Conservation (phyloP, 441 rosid species). For the Omphalea diandra region DNA sequence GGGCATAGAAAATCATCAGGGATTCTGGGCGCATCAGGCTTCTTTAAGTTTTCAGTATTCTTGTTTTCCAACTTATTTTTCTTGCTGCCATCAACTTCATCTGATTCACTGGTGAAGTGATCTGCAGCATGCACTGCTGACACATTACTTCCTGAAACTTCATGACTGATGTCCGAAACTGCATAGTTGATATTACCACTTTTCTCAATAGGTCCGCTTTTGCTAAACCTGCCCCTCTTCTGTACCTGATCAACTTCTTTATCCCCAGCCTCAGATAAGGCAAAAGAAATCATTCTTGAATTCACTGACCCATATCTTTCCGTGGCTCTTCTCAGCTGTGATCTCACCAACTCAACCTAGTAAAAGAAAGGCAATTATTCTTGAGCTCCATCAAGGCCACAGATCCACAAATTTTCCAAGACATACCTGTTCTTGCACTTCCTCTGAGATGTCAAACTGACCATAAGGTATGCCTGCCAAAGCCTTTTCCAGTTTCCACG, state of each 20-base stretch:
- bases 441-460: slow-evolving; percentile 79
- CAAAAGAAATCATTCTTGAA: slow-evolving; percentile 40
- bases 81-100: slow-evolving; percentile 35
- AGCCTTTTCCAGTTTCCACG: slow-evolving; percentile 81
- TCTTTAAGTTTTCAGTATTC: slow-evolving; percentile 52
- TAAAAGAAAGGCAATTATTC: slow-evolving; percentile 12
- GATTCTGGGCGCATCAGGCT: slow-evolving; percentile 46
- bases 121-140: slow-evolving; percentile 25
- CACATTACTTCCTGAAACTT: slow-evolving; percentile 28
- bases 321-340: slow-evolving; percentile 78
- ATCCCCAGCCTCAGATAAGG: slow-evolving; percentile 45
- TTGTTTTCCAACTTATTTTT: slow-evolving; percentile 38
- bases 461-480: slow-evolving; percentile 63
- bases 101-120: slow-evolving; percentile 28
- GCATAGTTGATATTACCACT: slow-evolving; percentile 32
- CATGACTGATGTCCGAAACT: slow-evolving; percentile 33
- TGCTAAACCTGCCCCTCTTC: slow-evolving; percentile 19
- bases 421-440: slow-evolving; percentile 81
- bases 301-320: slow-evolving; percentile 63
- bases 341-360: slow-evolving; percentile 71
- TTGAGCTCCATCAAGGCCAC: not conserved
- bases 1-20: slow-evolving; percentile 91
- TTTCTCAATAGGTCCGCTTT: slow-evolving; percentile 32
- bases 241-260: slow-evolving; percentile 28
- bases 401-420: not conserved